Base-by-base conservation (phyloP, 1,284 basidiomycete genomes). In the Ceratobasidium sp. region DNA sequence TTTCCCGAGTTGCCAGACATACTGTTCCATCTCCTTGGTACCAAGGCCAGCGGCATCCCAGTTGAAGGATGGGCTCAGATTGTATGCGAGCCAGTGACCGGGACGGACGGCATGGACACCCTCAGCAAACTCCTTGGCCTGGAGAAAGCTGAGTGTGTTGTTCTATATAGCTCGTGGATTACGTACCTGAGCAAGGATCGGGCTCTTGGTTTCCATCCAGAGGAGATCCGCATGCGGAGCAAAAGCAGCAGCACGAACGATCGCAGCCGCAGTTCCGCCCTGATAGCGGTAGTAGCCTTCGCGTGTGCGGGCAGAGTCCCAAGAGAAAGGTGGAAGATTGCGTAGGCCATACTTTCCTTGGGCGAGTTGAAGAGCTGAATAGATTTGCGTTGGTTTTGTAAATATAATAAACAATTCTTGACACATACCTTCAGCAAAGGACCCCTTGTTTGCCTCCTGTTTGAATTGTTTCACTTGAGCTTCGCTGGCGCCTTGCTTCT, bases 141-240 rank as follows among this genome's bases (percentile, higher is more conserved):
- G 13, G 34, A 20, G 25, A 1, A 40, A 15, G 15, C 10, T n/a
- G n/a, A n/a, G n/a, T n/a, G n/a, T n/a, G n/a, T n/a, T n/a, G n/a
- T n/a, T n/a, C n/a, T n/a, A n/a, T n/a, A n/a, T n/a, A n/a, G n/a
- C n/a, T n/a, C n/a, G n/a, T n/a, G n/a, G n/a, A n/a, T n/a, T n/a
- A n/a, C 40, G 27, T 38, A 68, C 64, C 81, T 99, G 96, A 0
- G 88, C 81, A 56, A 96, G 82, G 79, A 98, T 96, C n/a, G 96
- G 96, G 76, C 87, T 91, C 84, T 96, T 96, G 72, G 97, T 99
- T 85, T 99, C 96, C 94, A 97, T 96, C 94, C 94, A 95, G 73
- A 96, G 77, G 65, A 95, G 81, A 79, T 98, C 96, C 43, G 93
- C 90, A 79, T 96, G 94, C 1, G 94, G 95, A 25, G 94, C 94